These are phyloP conservation scores for Tubosaeta brunneosetosa DNA, from an alignment of 768 basidiomycete genomes.

Conservation along the genomic window DNA sequence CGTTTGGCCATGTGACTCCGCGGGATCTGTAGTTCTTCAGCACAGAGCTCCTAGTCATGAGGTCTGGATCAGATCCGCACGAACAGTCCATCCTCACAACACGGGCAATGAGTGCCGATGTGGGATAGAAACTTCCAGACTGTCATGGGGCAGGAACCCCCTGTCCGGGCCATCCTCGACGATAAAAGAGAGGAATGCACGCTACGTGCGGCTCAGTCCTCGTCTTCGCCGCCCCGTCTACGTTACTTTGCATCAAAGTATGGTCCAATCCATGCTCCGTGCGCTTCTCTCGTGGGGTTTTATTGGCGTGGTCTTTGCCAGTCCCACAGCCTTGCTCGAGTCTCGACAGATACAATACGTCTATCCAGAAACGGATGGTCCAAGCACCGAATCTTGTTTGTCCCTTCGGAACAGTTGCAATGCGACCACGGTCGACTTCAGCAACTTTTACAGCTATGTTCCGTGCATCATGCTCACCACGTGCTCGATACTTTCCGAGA, in stretches of 20 bases:
- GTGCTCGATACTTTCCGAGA: not conserved
- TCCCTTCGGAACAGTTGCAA: slow-evolving; percentile 6
- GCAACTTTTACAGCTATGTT: not conserved
- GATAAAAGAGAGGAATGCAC: not conserved
- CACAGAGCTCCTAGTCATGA: not conserved
- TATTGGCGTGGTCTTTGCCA: slow-evolving; percentile 3
- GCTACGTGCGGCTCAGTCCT: not conserved
- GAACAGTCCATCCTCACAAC: not conserved
- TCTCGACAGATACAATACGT: slow-evolving; percentile 11
- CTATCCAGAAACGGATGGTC: slow-evolving; percentile 1
- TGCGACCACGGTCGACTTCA: not conserved
- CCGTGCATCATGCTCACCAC: not conserved
- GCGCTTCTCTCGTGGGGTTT: not conserved
- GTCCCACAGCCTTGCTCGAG: slow-evolving; percentile 1
- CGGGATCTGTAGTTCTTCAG: not conserved
- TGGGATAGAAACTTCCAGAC: not conserved
- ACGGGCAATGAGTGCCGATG: not conserved
- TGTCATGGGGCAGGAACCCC: not conserved
- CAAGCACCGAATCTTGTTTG: slow-evolving; percentile 3
- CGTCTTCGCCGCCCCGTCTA: not conserved
- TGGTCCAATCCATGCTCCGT: not conserved
- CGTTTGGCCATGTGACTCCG: not conserved
- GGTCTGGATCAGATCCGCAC: not conserved
- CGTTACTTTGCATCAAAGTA: not conserved
- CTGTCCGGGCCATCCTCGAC: not conserved